These are phyloP conservation scores for Conticribra weissflogii DNA, from an alignment of 108 stramenopile species.

Conservation along the genomic window DNA sequence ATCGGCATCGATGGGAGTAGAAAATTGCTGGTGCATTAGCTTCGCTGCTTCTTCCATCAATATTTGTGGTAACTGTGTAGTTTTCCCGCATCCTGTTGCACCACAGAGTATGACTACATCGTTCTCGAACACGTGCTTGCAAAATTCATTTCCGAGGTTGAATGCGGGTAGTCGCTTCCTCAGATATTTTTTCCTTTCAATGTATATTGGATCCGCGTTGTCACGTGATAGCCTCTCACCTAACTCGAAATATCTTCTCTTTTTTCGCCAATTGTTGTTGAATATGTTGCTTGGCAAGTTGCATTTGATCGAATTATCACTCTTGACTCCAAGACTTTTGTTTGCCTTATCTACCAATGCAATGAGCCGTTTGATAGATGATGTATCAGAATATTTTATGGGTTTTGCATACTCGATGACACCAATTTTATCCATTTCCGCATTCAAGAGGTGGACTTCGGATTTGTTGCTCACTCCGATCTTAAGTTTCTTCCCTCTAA, in stretches of 20 bases:
- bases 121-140: not conserved
- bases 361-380: not conserved
- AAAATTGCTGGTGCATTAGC: not conserved
- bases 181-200: not conserved
- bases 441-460: not conserved
- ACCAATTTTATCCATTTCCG: not conserved
- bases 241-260: not conserved
- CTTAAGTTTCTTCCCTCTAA: not conserved
- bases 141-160: not conserved
- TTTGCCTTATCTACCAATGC: not conserved
- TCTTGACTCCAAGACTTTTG: not conserved
- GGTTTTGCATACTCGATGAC: not conserved
- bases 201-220: not conserved
- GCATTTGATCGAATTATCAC: too few species aligned
- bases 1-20: not conserved
- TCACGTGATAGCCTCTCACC: not conserved
- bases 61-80: not conserved
- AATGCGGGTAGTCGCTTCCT: not conserved
- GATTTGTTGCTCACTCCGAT: not conserved
- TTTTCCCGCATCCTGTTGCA: not conserved
- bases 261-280: not conserved
- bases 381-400: not conserved
- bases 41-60: not conserved
- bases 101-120: not conserved
- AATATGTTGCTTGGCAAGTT: not conserved